Percentiles rank a stretch among this genome's conserved stretches.
These are phyloP conservation scores for Tulasnella sp. DNA, from an alignment of 768 basidiomycete genomes.

Conservation along the genomic window DNA sequence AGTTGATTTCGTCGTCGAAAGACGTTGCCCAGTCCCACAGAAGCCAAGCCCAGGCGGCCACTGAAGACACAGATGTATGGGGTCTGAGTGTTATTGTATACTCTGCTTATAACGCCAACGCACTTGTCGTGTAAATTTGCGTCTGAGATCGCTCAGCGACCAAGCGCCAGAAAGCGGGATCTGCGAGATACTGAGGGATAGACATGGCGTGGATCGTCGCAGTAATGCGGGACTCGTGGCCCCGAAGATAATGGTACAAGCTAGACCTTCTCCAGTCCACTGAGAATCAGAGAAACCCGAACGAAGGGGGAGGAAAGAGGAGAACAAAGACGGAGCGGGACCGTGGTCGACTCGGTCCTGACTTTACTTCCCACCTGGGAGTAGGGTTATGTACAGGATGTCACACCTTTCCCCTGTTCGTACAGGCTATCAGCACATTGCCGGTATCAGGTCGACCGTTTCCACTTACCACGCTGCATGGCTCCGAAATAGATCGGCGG, in stretches of 20 bases:
- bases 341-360: neutral
- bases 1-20: slow-evolving; percentile 12
- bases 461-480: neutral
- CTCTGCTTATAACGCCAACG: neutral
- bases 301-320: neutral
- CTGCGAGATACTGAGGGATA: neutral
- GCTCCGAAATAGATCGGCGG: neutral
- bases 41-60: slow-evolving; percentile 19
- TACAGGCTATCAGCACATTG: neutral
- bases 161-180: neutral
- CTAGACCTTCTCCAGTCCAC: neutral
- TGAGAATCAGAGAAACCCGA: neutral
- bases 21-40: slow-evolving; percentile 13
- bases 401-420: neutral
- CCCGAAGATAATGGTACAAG: neutral
- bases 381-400: neutral
- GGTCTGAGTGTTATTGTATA: neutral
- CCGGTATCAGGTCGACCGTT: neutral
- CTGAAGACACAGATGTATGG: neutral
- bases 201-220: neutral
- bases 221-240: neutral
- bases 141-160: neutral
- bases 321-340: neutral
- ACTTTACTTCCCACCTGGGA: neutral
- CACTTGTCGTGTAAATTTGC: neutral